Evolutionary conservation across 768 basidiomycete species (phyloP).

Genomic region (Podaxis sp.): DNA sequence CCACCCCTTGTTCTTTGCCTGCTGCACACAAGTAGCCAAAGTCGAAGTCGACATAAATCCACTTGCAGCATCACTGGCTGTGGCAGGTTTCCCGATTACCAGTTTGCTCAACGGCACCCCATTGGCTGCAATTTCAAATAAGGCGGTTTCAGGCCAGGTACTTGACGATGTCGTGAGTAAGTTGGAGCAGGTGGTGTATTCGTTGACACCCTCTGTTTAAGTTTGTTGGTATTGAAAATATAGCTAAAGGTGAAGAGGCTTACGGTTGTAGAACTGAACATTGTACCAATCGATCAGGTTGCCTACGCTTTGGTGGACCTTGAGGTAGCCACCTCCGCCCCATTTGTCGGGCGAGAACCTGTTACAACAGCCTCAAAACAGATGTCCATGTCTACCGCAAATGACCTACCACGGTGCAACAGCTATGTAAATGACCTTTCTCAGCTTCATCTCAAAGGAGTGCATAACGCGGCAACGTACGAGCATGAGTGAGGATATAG

Average conservation of each 20-base stretch:
- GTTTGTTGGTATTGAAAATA: conserved; percentile 2
- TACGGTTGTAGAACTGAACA: conserved; percentile 48
- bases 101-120: conserved; percentile 64
- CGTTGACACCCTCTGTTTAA: conserved; percentile 52
- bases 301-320: conserved; percentile 53
- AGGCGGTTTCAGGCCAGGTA: conserved; percentile 60
- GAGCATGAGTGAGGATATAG: conserved; percentile 58
- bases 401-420: conserved; percentile 51
- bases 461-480: conserved; percentile 29
- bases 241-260: conserved; percentile 18
- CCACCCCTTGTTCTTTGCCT: conserved; percentile 68
- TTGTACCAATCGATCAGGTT: conserved; percentile 67
- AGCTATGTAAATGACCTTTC: conserved; percentile 28
- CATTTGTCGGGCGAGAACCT: conserved; percentile 45
- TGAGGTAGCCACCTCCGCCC: conserved; percentile 54
- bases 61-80: conserved; percentile 49
- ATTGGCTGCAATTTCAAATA: conserved; percentile 57
- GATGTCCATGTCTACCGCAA: not conserved
- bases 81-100: conserved; percentile 75
- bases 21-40: conserved; percentile 57
- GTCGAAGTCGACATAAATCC: conserved; percentile 61
- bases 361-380: not conserved
- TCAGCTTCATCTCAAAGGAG: not conserved
- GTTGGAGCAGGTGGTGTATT: conserved; percentile 63
- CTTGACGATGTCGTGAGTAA: conserved; percentile 60